Evolutionary conservation across 1,139 yeast species (phyloP).

Genomic region (Blastobotrys aristatus): DNA sequence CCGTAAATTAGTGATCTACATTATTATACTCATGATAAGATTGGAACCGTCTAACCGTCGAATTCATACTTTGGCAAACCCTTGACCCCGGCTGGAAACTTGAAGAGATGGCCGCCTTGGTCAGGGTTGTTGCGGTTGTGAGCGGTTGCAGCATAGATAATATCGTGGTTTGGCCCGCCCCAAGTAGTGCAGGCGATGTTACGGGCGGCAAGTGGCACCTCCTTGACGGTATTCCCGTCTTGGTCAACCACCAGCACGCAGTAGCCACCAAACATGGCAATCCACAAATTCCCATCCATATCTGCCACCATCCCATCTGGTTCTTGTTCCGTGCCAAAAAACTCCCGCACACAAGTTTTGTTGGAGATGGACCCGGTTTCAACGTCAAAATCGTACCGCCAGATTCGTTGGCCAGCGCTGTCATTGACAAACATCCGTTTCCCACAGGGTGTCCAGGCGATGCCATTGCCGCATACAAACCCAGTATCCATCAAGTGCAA

Average conservation of each 20-base stretch:
- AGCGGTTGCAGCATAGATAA: slow-evolving; percentile 63
- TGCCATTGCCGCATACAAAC: slow-evolving; percentile 49
- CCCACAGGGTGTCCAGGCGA: slow-evolving; percentile 56
- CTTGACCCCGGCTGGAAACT: slow-evolving; percentile 33
- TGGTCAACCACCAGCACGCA: slow-evolving; percentile 46
- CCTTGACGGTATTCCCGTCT: slow-evolving; percentile 48
- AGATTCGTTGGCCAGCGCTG: slow-evolving; percentile 54
- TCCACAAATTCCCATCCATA: slow-evolving; percentile 51
- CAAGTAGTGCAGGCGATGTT: slow-evolving; percentile 63
- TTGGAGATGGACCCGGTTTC: slow-evolving; percentile 44
- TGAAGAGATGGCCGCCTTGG: slow-evolving; percentile 50
- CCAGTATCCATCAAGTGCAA: slow-evolving; percentile 22
- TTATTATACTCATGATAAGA: too few relatives aligned
- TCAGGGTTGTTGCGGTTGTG: slow-evolving; percentile 48
- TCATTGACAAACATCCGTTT: slow-evolving; percentile 65
- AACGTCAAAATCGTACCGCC: slow-evolving; percentile 55
- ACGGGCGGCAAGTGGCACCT: slow-evolving; percentile 52
- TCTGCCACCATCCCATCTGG: slow-evolving; percentile 81
- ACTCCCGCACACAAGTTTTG: slow-evolving; percentile 39
- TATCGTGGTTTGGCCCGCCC: slow-evolving; percentile 58
- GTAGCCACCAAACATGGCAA: slow-evolving; percentile 60
- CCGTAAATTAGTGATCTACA: too few relatives aligned
- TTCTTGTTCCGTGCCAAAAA: slow-evolving; percentile 42
- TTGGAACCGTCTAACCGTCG: slow-evolving; percentile 20
- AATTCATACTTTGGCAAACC: slow-evolving; percentile 37